Evolutionary conservation across 2,329 filamentous ascomycete genomes (phyloP).

Genomic region (Torrubiellomyces zombiae): DNA sequence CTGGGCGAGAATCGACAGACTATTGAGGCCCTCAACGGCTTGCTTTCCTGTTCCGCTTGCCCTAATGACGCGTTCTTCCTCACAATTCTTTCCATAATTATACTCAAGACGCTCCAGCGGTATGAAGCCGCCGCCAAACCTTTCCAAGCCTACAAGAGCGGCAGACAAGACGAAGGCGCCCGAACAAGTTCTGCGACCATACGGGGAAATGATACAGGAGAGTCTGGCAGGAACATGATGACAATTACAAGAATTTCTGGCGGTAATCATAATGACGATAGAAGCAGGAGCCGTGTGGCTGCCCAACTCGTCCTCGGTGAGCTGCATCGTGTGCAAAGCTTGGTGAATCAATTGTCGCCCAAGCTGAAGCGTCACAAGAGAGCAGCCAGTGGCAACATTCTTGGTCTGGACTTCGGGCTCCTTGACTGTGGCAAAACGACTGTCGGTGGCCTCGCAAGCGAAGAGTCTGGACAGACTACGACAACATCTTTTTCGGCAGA

Average conservation of each 20-base stretch:
- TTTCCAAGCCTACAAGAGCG: too few relatives aligned
- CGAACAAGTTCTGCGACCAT: too few relatives aligned
- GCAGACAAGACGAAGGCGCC: too few relatives aligned
- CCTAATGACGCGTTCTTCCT: conserved; percentile 13
- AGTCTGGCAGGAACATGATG: too few relatives aligned
- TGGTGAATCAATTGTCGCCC: conserved; percentile 12
- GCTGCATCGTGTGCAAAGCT: conserved; percentile 14
- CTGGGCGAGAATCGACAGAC: conserved; percentile 3
- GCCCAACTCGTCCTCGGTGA: conserved; percentile 16
- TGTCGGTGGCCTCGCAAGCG: not conserved
- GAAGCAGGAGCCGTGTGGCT: not conserved
- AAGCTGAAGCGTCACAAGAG: conserved; percentile 1
- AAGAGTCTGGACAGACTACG: conserved; percentile 1
- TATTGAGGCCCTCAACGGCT: conserved; percentile 4
- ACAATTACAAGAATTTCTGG: too few relatives aligned
- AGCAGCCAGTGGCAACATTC: conserved; percentile 1
- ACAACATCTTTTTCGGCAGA: too few relatives aligned
- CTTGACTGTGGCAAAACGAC: not conserved
- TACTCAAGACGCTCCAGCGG: conserved; percentile 14
- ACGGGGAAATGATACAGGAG: too few relatives aligned
- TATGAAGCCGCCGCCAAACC: conserved; percentile 8
- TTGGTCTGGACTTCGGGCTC: not conserved
- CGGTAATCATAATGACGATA: not conserved
- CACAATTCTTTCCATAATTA: conserved; percentile 13
- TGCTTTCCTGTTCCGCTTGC: conserved; percentile 17